These are phyloP conservation scores for Raphanus hybrid DNA, from an alignment of 441 rosid species.

Conservation along the genomic window DNA sequence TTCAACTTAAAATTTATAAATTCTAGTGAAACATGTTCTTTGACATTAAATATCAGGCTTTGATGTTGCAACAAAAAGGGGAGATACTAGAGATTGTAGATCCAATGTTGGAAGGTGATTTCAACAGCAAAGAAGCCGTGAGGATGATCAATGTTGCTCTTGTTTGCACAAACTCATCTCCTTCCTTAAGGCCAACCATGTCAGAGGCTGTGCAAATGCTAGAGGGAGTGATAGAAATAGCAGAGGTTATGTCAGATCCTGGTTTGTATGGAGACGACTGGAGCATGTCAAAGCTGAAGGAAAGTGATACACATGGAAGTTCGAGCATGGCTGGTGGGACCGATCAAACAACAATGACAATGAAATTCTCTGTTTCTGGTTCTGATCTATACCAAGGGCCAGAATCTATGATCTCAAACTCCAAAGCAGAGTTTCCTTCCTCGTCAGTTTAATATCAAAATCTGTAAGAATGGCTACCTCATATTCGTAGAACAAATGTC, in stretches of 20 bases:
- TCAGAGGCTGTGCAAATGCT: conserved; percentile 3
- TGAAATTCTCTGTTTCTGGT: not conserved
- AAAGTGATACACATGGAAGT: not conserved
- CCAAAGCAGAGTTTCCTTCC: conserved; percentile 4
- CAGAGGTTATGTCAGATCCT: not conserved
- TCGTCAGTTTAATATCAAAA: no score
- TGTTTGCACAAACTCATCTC: conserved; percentile 1
- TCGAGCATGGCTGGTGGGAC: not conserved
- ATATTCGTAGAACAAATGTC: no score
- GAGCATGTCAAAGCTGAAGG: not conserved
- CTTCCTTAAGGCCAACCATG: conserved; percentile 6
- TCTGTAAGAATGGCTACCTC: no score
- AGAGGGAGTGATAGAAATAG: conserved; percentile 2
- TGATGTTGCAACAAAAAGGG: not conserved
- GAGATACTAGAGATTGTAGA: not conserved
- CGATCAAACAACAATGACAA: not conserved
- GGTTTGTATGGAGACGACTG: not conserved
- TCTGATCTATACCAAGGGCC: no score
- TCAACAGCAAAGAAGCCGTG: conserved; percentile 1
- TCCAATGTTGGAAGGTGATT: conserved; percentile 1
- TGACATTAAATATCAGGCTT: not conserved
- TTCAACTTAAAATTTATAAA: not conserved
- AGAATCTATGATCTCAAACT: no score
- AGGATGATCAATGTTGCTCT: not conserved
- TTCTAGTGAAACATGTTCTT: not conserved